Evolutionary conservation across 2,329 filamentous ascomycete species (phyloP), one percentile per base, ranked within the genome.

Genomic region (Stagonosporopsis vannaccii): DNA sequence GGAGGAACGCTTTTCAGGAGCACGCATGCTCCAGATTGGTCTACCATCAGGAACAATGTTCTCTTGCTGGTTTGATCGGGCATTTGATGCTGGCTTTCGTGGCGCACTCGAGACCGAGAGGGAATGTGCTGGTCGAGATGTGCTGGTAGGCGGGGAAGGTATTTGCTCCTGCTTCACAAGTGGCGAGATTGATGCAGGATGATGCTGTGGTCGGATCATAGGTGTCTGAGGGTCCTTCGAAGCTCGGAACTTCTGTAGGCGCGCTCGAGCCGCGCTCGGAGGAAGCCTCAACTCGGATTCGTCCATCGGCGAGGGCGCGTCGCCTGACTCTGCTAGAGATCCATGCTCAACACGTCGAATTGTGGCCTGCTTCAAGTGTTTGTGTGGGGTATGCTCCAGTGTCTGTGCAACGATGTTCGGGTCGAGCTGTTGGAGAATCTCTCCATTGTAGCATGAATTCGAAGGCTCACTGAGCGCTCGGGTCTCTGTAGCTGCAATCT

Each of bases 241-340:
- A 19, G 58, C 56, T 26, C 62, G 56, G 19, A 71, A 32, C 30
- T 51, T 65, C 8, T 62, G 60, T 43, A 73, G 60, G 9, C 66
- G 65, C 8, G 60, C 62, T 59, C 69, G 65, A 23, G 68, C 71
- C 8, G 58, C 36, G 22, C 58, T 62, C 8, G 72, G 66, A 23
- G 65, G 51, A 15, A 66, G 45, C 48, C 61, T 58, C n/a, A 32
- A 15, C 13, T 58, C 47, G 17, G 67, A 44, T 36, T 63, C 57
- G 11, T 69, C 45, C 9, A 51, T 20, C 19, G 63, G 58, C 2
- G 65, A 63, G n/a, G 56, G 37, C 11, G 54, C 42, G 46, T 72
- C 71, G 3, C 65, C 69, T 4, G 71, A 71, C 52, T 75, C 72
- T 36, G 66, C 50, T 9, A 74, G 40, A 12, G 65, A 50, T 3